Base-by-base conservation (phyloP, 306 rosid species). In the Trichosanthes truncata region DNA sequence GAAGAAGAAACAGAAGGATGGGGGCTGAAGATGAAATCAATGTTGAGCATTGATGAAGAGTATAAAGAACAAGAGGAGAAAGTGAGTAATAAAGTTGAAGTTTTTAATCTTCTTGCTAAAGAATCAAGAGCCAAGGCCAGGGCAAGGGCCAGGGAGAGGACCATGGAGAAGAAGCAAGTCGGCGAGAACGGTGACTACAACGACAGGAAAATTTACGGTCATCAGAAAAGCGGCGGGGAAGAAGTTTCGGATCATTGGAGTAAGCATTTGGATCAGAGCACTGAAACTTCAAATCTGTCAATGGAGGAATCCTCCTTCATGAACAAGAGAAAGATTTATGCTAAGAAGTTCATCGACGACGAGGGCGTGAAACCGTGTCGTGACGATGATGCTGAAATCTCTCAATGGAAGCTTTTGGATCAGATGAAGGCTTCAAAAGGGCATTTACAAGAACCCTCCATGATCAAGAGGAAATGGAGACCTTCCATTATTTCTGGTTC, bases 71-170 rank as follows among this genome's bases (percentile, higher is more conserved):
- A 23, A 18, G 73, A 66, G 13, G 68, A 61, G 31, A 61, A 36
- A 15, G 26, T 14, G 61, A 52, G 63, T 9, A 18, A 74, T 9
- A 74, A 74, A 31, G 78, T 52, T 52, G 78, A 74, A 33, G 48
- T 52, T 9, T 57, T 45, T 52, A 79, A 35, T 25, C 72, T 79
- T 15, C 85, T 82, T 35, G 86, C 88, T 78, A 92, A 85, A 79
- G 92, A 87, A 78, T 86, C 90, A 77, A 86, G 98, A 84, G 93
- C 83, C 20, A 94, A 85, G 81, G 97, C 98, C 14, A 88, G 96
- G 55, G 98, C 89, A 13, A 90, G 92, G 77, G 97, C 97, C 18
- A 90, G 92, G 57, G 96, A 89, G 77, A 92, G 97, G 81, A 85
- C 97, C 9, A 89, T 84, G 26, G 85, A 84, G 79, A 94, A 89